phyloP scores from a whole-genome alignment of 352 stramenopile genomes.

The Globisporangium yorkense region DNA sequence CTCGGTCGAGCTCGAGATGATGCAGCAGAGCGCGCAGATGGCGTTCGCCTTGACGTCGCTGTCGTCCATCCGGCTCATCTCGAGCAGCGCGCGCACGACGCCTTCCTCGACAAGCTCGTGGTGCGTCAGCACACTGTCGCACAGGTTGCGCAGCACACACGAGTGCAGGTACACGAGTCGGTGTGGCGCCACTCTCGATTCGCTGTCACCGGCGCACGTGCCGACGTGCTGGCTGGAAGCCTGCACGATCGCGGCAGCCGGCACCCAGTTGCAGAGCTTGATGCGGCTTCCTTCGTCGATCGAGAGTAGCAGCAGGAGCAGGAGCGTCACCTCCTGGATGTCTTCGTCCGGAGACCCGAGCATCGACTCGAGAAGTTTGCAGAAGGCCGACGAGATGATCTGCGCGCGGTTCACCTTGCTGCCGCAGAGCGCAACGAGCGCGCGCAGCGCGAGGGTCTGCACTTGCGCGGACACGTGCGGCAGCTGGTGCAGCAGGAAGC shows the following conservation, averaged over 20 bases:
- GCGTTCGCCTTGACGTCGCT: conserved; percentile 56
- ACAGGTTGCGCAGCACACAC: conserved; percentile 69
- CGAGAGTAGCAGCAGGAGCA: conserved; percentile 49
- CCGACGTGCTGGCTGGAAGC: conserved; percentile 25
- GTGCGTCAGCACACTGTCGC: conserved; percentile 64
- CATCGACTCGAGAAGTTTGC: conserved; percentile 41
- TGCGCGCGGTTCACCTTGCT: conserved; percentile 37
- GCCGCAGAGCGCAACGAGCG: conserved; percentile 49
- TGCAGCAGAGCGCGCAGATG: conserved; percentile 58
- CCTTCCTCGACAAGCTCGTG: conserved; percentile 64
- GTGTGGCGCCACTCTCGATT: background rate
- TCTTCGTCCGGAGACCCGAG: conserved; percentile 26
- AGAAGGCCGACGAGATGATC: conserved; percentile 44
- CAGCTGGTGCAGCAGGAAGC: conserved; percentile 45
- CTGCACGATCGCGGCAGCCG: conserved; percentile 33
- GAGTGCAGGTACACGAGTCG: conserved; percentile 48
- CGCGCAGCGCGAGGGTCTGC: conserved; percentile 40
- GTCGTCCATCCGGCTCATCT: conserved; percentile 49
- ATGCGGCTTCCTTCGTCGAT: conserved; percentile 60
- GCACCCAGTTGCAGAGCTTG: conserved; percentile 68
- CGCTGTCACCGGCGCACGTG: background rate
- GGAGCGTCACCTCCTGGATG: conserved; percentile 49
- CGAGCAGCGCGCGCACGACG: conserved; percentile 41
- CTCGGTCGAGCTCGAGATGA: conserved; percentile 56
- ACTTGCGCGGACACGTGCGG: conserved; percentile 26